A percentile compares a stretch with the other conserved stretches of the same genome.
phyloP scores from a whole-genome alignment of 768 basidiomycete species.

The Tylopilus sp. region DNA sequence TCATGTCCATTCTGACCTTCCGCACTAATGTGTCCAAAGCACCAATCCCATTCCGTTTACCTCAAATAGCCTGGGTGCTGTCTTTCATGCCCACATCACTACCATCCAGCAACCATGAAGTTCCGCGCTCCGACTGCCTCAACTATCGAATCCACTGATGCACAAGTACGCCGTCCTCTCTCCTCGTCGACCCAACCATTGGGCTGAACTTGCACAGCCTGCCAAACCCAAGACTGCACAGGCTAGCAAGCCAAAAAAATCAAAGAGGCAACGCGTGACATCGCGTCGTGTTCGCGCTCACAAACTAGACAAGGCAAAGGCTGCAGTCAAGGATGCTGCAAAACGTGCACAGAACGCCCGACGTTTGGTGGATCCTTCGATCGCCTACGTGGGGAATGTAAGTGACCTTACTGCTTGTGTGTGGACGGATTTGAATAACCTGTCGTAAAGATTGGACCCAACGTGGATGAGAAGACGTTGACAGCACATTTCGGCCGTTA shows the following conservation, averaged over 20 bases:
- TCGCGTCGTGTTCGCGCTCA: conserved; percentile 9
- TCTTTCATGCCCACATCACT: neutral
- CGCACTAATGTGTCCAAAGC: neutral
- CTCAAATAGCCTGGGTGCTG: conserved; percentile 17
- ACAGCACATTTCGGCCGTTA: conserved; percentile 21
- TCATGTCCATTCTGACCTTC: neutral
- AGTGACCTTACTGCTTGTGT: conserved; percentile 20
- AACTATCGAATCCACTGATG: neutral
- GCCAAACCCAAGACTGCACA: neutral
- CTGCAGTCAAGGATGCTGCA: conserved; percentile 14
- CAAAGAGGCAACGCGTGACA: conserved; percentile 5
- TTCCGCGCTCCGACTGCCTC: conserved; percentile 22
- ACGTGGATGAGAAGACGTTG: conserved; percentile 23
- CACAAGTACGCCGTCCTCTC: conserved; percentile 8
- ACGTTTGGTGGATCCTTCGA: conserved; percentile 20
- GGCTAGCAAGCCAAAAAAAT: conserved; percentile 9
- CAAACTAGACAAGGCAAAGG: conserved; percentile 15
- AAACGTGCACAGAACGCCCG: conserved; percentile 14
- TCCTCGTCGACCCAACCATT: neutral
- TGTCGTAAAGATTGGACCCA: conserved; percentile 31
- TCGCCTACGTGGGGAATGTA: conserved; percentile 64
- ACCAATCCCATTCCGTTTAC: neutral
- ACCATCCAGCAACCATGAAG: conserved; percentile 10
- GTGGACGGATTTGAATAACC: conserved; percentile 1
- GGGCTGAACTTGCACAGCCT: neutral